Conservation (phyloP, 2,329 filamentous ascomycete species). For the Alternaria infectoria region DNA sequence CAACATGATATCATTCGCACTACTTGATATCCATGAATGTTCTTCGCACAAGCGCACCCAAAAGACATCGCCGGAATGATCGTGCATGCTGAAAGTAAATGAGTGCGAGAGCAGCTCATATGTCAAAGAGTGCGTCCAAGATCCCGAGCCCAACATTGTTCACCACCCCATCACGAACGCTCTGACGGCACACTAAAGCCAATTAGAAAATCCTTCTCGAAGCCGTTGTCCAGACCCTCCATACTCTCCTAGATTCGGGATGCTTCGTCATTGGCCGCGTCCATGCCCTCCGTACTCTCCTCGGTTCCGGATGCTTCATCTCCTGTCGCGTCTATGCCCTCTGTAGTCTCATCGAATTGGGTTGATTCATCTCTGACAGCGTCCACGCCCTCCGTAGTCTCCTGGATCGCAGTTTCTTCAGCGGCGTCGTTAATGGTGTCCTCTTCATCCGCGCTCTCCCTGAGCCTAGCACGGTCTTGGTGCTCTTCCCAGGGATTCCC, state of each 20-base stretch:
- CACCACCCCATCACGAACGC: not conserved
- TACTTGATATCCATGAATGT: not conserved
- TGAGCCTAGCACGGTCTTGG: not conserved
- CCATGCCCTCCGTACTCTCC: not conserved
- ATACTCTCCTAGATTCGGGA: not conserved
- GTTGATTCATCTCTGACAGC: not conserved
- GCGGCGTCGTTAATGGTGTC: not conserved
- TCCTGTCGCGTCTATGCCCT: not conserved
- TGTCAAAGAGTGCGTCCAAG: not conserved
- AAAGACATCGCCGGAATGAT: not conserved
- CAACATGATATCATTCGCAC: not conserved
- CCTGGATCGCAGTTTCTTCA: not conserved
- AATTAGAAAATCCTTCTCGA: not conserved
- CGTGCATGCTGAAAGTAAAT: not conserved
- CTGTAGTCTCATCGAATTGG: too few species aligned
- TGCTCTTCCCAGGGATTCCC: not conserved
- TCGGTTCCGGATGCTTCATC: not conserved
- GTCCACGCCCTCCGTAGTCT: not conserved
- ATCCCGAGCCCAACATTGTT: not conserved
- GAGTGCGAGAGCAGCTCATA: not conserved
- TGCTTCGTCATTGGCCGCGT: not conserved
- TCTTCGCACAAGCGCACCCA: not conserved
- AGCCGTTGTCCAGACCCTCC: not conserved
- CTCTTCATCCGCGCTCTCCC: not conserved
- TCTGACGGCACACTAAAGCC: not conserved